Base-by-base conservation (phyloP, 208 protist genomes). In the Crithidia brevicula region DNA sequence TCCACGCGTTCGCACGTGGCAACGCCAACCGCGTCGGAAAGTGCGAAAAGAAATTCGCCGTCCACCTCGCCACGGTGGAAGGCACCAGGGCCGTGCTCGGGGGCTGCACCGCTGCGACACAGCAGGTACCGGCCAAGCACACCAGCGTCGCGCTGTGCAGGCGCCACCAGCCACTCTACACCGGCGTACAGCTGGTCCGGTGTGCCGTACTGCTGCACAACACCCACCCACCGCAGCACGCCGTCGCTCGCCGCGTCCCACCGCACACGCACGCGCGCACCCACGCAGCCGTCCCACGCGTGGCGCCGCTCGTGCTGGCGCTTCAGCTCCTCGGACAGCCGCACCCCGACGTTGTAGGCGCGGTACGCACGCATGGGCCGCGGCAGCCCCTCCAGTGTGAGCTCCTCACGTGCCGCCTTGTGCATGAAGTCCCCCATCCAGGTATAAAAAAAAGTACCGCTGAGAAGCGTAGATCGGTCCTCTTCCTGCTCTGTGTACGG, bases 21-120 rank as follows among this genome's bases (percentile, higher is more conserved):
- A 27, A 79, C 46, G 22, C 22, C 20, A 8, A 11, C 22, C 22
- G 0, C 22, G 46, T 51, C 46, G 25, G 51, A 27, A 2, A 77
- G 71, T 15, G 65, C 38, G 63, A 93, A 93, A 16, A 93, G 78
- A 36, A 79, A 58, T 63, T 93, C 84, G 31, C 83, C 85, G 38
- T 89, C 71, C 22, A 85, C 71, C 18, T 74, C 62, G 34, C 88
- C 88, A 54, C 80, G 56, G 57, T 74, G 73, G 23, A 80, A 74
- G 38, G 71, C 57, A 16, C 72, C 72, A 30, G 64, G 72, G 22
- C 36, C 58, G 16, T 34, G 42, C 54, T 33, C 20, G 3, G 47
- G 49, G 18, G 33, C 22, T 3, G 7, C 25, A 20, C 27, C 40
- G 53, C 25, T 1, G 33, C 64, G 23, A 33, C 40, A 57, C 52